Percentiles rank a stretch among this genome's conserved stretches.
phyloP scores from a whole-genome alignment of 495 filamentous ascomycete species.

The Penicillium egyptiacum region DNA sequence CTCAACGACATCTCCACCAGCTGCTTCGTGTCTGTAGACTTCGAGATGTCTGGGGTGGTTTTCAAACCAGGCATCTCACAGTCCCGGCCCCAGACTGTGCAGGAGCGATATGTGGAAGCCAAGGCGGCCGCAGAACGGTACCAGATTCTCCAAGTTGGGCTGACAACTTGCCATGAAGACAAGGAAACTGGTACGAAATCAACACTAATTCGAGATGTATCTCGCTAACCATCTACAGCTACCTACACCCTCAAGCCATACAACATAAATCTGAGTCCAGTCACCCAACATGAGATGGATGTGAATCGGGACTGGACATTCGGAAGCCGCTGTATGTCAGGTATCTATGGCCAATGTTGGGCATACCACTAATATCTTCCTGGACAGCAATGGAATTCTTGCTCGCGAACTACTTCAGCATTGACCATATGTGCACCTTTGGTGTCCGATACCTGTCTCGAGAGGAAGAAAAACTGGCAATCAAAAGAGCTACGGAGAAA shows the following conservation, averaged over 20 bases:
- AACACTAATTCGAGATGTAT: not conserved
- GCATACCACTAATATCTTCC: slow-evolving; percentile 11
- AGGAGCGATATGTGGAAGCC: slow-evolving; percentile 64
- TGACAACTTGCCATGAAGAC: slow-evolving; percentile 65
- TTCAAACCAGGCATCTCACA: slow-evolving; percentile 26
- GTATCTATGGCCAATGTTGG: not conserved
- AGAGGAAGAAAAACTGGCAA: slow-evolving; percentile 55
- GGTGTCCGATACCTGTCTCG: slow-evolving; percentile 72
- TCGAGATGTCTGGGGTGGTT: slow-evolving; percentile 74
- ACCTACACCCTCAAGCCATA: slow-evolving; percentile 64
- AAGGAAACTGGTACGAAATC: slow-evolving; percentile 38
- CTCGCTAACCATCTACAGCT: slow-evolving; percentile 29
- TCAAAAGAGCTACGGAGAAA: slow-evolving; percentile 23
- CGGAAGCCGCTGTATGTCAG: slow-evolving; percentile 49
- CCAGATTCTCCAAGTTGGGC: slow-evolving; percentile 72
- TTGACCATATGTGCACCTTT: slow-evolving; percentile 54
- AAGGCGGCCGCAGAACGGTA: slow-evolving; percentile 68
- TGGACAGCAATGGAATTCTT: slow-evolving; percentile 62
- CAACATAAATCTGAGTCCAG: slow-evolving; percentile 65
- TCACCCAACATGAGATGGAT: slow-evolving; percentile 47
- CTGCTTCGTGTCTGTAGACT: slow-evolving; percentile 68
- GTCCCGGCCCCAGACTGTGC: slow-evolving; percentile 44
- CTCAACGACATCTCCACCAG: slow-evolving; percentile 57
- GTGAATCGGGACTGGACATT: slow-evolving; percentile 56
- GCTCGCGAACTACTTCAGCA: slow-evolving; percentile 58